Evolutionary conservation across 257 asterid species (phyloP), one percentile per base, ranked within the genome.

Genomic region (Craterostigma plantagineum): DNA sequence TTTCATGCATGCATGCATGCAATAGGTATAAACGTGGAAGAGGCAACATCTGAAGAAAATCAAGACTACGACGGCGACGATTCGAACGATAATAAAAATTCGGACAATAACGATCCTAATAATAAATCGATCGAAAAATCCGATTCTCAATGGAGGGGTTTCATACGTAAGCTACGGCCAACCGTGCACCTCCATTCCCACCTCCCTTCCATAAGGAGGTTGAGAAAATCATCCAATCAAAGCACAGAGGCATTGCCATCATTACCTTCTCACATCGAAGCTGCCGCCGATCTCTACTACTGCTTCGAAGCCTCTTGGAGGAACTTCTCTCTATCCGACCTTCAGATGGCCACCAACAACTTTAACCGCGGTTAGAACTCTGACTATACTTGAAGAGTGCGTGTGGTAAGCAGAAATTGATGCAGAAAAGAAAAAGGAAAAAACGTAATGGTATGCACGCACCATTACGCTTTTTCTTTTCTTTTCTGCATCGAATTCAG

Each of bases 271-370:
- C 30, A 23, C 30, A 49, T 74, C 15, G 95, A 90, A 15, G 58
- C 68, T n/a, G n/a, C 30, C 30, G 30, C 30, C 11, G 79, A 72
- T 52, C 46, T 90, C 52, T 58, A 52, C 55, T 58, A 67, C 45
- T 90, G 87, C 74, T 75, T 90, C 6, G 79, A 79, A 51, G 62
- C 91, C 12, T 66, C 85, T 0, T 90, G 98, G 98, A 83, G 64
- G 61, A 79, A 76, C 56, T 90, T 70, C 76, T 63, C 81, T 43
- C 84, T 83, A 18, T n/a, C 74, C 0, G 95, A 90, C 48, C 85
- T 90, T 33, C 33, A 77, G 64, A 53, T 35, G 7, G 90, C 80
- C 12, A 90, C 95, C 4, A 13, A 79, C 62, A 62, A 79, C 59
- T 90, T 83, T 53, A 67, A 59, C 67, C 49, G 42, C 15, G 95